phyloP scores from a whole-genome alignment of 768 basidiomycete species.

The Dacryopinax primogenitus region DNA sequence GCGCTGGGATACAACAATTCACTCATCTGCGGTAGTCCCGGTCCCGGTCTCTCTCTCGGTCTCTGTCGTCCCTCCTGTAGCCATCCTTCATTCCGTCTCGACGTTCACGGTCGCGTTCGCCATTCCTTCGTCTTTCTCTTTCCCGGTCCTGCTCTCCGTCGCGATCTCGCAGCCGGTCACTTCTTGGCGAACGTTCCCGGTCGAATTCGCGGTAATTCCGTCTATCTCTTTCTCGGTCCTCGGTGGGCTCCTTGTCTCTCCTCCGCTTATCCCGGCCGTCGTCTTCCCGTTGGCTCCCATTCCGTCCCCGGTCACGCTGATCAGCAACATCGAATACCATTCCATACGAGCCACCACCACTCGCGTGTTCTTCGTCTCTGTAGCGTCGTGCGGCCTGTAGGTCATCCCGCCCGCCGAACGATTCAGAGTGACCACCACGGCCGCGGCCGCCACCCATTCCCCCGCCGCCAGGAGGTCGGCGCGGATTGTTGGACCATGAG shows the following conservation, averaged over 20 bases:
- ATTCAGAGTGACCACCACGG: conserved; percentile 24
- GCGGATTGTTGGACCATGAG: conserved; percentile 67
- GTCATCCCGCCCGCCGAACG: conserved; percentile 60
- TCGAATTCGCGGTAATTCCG: conserved; percentile 21
- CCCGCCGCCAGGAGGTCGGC: conserved; percentile 25
- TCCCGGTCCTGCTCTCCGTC: conserved; percentile 29
- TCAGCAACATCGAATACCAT: conserved; percentile 78
- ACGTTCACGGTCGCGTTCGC: conserved; percentile 40
- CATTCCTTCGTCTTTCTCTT: conserved; percentile 34
- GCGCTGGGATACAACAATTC: too few species aligned
- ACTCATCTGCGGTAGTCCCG: conserved; percentile 24
- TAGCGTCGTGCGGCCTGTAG: conserved; percentile 62
- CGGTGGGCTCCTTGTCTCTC: conserved; percentile 8
- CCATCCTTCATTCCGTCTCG: conserved; percentile 34
- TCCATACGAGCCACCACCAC: conserved; percentile 39
- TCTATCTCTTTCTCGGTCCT: conserved; percentile 18
- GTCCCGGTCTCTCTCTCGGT: conserved; percentile 15
- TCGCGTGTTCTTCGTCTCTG: conserved; percentile 31
- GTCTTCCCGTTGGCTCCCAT: neutral
- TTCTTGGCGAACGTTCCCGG: conserved; percentile 20
- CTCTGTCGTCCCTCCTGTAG: conserved; percentile 21
- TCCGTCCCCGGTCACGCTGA: conserved; percentile 20
- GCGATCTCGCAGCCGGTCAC: conserved; percentile 20
- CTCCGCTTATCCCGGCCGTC: neutral
- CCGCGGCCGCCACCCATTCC: conserved; percentile 25